phyloP scores from a whole-genome alignment of 2,329 filamentous ascomycete species.

The Nemania sp. region DNA sequence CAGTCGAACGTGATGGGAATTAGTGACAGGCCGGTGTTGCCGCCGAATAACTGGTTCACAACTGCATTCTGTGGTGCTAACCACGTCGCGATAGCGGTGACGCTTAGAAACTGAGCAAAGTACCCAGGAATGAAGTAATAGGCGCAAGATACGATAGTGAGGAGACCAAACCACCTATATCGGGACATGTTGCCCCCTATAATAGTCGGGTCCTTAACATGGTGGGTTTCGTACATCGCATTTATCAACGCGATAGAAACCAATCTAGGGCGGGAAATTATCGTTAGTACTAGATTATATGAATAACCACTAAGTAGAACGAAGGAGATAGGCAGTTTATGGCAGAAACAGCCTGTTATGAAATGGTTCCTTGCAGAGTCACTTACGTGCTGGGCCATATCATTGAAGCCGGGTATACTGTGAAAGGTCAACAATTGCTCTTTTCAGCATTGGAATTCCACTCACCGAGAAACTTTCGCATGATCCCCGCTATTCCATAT shows the following conservation, averaged over 20 bases:
- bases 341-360: neutral
- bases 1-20: slow-evolving; percentile 77
- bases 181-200: slow-evolving; percentile 68
- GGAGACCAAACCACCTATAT: slow-evolving; percentile 64
- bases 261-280: slow-evolving; percentile 49
- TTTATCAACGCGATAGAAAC: slow-evolving; percentile 70
- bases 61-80: slow-evolving; percentile 68
- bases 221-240: slow-evolving; percentile 68
- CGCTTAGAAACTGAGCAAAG: slow-evolving; percentile 68
- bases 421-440: slow-evolving; percentile 14
- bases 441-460: neutral
- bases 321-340: neutral
- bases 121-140: slow-evolving; percentile 74
- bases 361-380: neutral
- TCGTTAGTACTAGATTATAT: slow-evolving; percentile 4
- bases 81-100: slow-evolving; percentile 74
- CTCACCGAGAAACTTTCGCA: slow-evolving; percentile 64
- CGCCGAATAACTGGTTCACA: slow-evolving; percentile 75
- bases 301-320: neutral
- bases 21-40: slow-evolving; percentile 66
- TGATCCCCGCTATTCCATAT: slow-evolving; percentile 70
- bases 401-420: slow-evolving; percentile 69
- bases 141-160: slow-evolving; percentile 60
- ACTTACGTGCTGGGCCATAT: slow-evolving; percentile 63
- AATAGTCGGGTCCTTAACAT: slow-evolving; percentile 53